Evolutionary conservation across 805 yeast species (phyloP), one percentile per base, ranked within the genome.

Genomic region (Millerozyma miso): DNA sequence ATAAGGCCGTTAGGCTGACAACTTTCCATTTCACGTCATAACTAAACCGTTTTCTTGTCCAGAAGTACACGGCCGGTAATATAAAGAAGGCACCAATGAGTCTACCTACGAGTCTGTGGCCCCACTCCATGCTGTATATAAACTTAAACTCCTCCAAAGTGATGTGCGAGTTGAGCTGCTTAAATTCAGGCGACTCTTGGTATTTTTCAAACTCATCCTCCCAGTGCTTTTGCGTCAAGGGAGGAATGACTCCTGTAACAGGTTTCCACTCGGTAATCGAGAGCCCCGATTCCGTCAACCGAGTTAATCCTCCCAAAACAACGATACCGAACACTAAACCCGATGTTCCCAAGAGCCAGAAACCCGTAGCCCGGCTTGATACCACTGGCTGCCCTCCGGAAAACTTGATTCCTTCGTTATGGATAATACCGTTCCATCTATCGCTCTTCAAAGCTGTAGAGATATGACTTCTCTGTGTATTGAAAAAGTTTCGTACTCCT

Each of bases 211-310:
- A 93, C 60, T 91, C 97, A 18, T 55, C 77, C 52, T 79, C 82
- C 99, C 99, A 93, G 47, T 93, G 90, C 39, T 68, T 67, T 54
- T 88, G 81, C 45, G 67, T 79, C 55, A 85, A 58, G 0, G 99
- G 99, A 2, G 99, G 99, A 12, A 93, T 63, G 1, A 95, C 69
- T 37, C 99, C 99, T 0, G 99, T 88, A 19, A 93, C 89, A 1
- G 99, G 99, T 61, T 83, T 88, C 99, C 99, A 93, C 59, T 93
- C 99, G 1, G 98, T 93, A 60, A 93, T 93, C 38, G 96, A 85
- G 37, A 93, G 71, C 0, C 99, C 99, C 0, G 96, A 87, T 59
- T 93, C 99, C 0, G 99, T 93, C 36, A 93, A 73, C 55, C 99
- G 77, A 0, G 99, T 93, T 37, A 93, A 73, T 0, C 99, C 99